Evolutionary conservation across 495 filamentous ascomycete species (phyloP), one percentile per base, ranked within the genome.

Genomic region (Daldinia childiae): DNA sequence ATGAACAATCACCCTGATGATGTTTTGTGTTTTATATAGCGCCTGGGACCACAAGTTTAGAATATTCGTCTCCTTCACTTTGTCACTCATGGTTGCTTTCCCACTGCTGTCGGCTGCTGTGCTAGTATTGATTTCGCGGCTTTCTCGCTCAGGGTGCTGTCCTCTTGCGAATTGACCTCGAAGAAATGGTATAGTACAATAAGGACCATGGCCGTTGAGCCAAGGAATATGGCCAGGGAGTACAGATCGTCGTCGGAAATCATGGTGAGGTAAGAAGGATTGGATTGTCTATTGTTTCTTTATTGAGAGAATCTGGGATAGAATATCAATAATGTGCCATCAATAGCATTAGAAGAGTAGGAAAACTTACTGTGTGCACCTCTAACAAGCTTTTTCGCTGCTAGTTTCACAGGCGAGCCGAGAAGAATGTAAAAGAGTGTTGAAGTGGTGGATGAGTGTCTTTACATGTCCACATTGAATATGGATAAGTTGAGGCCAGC

Each of bases 121-220:
- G 61, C 65, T 50, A 72, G 45, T 26, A 86, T 85, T 51, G 68
- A 48, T 54, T 65, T 71, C 17, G 65, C 32, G 14, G 68, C 61
- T 55, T 78, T 78, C 56, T 74, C 58, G 38, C 68, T 55, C 43
- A 71, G 59, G 15, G 68, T 52, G 43, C 63, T 52, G 11, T 71
- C 71, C 27, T 92, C 88, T 66, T 85, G 82, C 36, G 94, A 89
- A 79, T 99, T 99, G 84, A 98, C 89, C 76, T 98, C 94, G 74
- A 99, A 90, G 85, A 96, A 98, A 82, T 97, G 93, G 86, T 98
- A 98, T 19, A 97, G 81, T 50, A 98, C 89, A 54, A 97, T 97
- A 70, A 99, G 88, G 60, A 97, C 87, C 94, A 98, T 95, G 73
- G 95, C 88, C 34, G 90, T 86, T 45, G 89, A 93, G 82, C 96